phyloP scores from a whole-genome alignment of 805 yeast genomes.

The Kluyveromyces nonfermentans region DNA sequence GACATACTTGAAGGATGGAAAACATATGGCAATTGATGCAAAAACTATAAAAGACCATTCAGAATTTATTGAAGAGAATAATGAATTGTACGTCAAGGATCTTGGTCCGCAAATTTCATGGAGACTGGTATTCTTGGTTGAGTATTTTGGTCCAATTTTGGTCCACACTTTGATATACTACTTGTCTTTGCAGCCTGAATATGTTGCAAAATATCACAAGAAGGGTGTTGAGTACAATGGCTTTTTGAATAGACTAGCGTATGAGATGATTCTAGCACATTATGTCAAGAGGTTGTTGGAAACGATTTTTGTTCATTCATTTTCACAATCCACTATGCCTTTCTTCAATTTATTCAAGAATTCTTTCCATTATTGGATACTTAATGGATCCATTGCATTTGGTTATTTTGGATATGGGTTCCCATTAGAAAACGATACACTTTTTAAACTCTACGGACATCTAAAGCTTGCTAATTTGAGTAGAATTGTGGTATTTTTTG shows the following conservation, averaged over 20 bases:
- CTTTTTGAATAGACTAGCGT: conserved; percentile 25
- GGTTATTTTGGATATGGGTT: conserved; percentile 45
- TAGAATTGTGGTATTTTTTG: conserved; percentile 38
- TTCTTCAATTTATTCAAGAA: conserved; percentile 77
- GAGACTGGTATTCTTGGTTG: conserved; percentile 82
- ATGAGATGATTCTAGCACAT: conserved; percentile 53
- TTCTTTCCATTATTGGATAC: conserved; percentile 85
- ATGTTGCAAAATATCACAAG: conserved; percentile 10
- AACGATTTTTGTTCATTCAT: conserved; percentile 73
- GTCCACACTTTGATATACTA: conserved; percentile 65
- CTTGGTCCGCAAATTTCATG: conserved; percentile 89
- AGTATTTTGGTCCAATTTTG: conserved; percentile 82
- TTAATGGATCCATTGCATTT: conserved; percentile 56
- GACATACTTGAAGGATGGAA: conserved; percentile 31
- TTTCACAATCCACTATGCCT: conserved; percentile 92
- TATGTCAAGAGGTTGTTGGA: conserved; percentile 84
- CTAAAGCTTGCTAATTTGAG: conserved; percentile 14
- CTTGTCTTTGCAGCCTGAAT: conserved; percentile 16
- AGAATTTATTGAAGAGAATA: conserved; percentile 29
- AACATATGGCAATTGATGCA: conserved; percentile 24
- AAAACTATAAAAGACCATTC: conserved; percentile 8
- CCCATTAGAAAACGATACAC: conserved; percentile 11
- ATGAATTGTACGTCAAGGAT: conserved; percentile 63
- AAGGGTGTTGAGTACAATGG: conserved; percentile 12
- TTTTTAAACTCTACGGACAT: conserved; percentile 11